phyloP scores from a whole-genome alignment of 1,284 basidiomycete species.

The Ganoderma lingzhi region DNA sequence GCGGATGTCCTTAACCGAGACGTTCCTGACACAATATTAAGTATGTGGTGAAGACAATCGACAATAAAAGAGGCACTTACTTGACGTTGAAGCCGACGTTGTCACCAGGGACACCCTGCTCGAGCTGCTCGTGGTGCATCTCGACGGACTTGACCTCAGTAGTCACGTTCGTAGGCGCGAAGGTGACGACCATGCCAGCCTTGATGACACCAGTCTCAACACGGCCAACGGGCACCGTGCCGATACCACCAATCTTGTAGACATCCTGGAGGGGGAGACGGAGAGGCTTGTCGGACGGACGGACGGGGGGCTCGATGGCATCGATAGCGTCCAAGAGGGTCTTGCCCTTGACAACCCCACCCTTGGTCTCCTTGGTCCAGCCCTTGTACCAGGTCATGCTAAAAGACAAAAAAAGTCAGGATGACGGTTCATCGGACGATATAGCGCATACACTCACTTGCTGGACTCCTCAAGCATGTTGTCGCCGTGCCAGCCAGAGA shows the following conservation, averaged over 20 bases:
- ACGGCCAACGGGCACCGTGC: slow-evolving; percentile 99
- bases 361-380: slow-evolving; percentile 96
- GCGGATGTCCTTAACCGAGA: slow-evolving; percentile 99
- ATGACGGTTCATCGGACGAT: slow-evolving; percentile 19
- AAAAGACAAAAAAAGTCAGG: slow-evolving; percentile 31
- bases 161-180: slow-evolving; percentile 97
- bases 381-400: slow-evolving; percentile 99
- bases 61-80: slow-evolving; percentile 49
- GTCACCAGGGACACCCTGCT: slow-evolving; percentile 96
- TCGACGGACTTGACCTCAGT: slow-evolving; percentile 99
- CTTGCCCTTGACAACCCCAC: slow-evolving; percentile 94
- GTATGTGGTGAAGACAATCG: neutral
- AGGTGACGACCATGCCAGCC: slow-evolving; percentile 98
- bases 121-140: slow-evolving; percentile 99
- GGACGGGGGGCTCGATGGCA: slow-evolving; percentile 96
- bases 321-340: slow-evolving; percentile 99
- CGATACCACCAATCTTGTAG: slow-evolving; percentile 99
- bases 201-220: slow-evolving; percentile 99
- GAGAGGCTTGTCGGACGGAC: slow-evolving; percentile 99
- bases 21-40: slow-evolving; percentile 78
- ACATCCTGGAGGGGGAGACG: slow-evolving; percentile 99
- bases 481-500: slow-evolving; percentile 99
- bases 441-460: slow-evolving; percentile 67
- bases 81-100: slow-evolving; percentile 99
- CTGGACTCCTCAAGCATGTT: slow-evolving; percentile 99